phyloP scores from a whole-genome alignment of 2,329 filamentous ascomycete genomes.

The Clonostachys rhizophaga region DNA sequence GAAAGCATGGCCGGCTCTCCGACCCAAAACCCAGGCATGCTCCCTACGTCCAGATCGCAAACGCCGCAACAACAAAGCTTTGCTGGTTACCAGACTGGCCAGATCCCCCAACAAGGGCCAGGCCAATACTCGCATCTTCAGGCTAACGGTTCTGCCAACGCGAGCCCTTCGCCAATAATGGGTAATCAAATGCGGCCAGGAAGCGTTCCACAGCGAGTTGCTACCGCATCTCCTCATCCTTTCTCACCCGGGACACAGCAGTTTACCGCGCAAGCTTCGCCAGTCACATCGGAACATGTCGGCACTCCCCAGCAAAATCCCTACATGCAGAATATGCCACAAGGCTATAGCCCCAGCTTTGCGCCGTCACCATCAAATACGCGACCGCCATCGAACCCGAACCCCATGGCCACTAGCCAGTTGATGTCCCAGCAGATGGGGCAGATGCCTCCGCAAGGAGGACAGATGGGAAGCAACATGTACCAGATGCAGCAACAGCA shows the following conservation, averaged over 20 bases:
- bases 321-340: slow-evolving; percentile 60
- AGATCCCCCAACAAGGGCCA: slow-evolving; percentile 53
- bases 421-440: slow-evolving; percentile 51
- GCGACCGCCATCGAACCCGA: slow-evolving; percentile 49
- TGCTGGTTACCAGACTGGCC: slow-evolving; percentile 63
- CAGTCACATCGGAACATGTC: slow-evolving; percentile 66
- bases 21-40: slow-evolving; percentile 66
- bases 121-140: slow-evolving; percentile 78
- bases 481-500: slow-evolving; percentile 45
- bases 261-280: slow-evolving; percentile 68
- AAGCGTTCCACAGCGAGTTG: slow-evolving; percentile 72
- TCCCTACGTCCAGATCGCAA: slow-evolving; percentile 83
- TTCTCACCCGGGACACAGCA: slow-evolving; percentile 76
- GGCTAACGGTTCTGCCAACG: slow-evolving; percentile 73
- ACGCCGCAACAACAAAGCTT: slow-evolving; percentile 76
- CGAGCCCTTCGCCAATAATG: slow-evolving; percentile 91
- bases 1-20: slow-evolving; percentile 84
- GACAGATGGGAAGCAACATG: slow-evolving; percentile 39
- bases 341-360: slow-evolving; percentile 55
- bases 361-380: slow-evolving; percentile 51
- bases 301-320: slow-evolving; percentile 69
- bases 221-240: slow-evolving; percentile 87
- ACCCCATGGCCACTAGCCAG: slow-evolving; percentile 43
- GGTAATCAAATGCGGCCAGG: slow-evolving; percentile 71
- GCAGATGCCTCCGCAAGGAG: slow-evolving; percentile 40